Base-by-base conservation (phyloP, 495 filamentous ascomycete genomes). In the Glonium stellatum region DNA sequence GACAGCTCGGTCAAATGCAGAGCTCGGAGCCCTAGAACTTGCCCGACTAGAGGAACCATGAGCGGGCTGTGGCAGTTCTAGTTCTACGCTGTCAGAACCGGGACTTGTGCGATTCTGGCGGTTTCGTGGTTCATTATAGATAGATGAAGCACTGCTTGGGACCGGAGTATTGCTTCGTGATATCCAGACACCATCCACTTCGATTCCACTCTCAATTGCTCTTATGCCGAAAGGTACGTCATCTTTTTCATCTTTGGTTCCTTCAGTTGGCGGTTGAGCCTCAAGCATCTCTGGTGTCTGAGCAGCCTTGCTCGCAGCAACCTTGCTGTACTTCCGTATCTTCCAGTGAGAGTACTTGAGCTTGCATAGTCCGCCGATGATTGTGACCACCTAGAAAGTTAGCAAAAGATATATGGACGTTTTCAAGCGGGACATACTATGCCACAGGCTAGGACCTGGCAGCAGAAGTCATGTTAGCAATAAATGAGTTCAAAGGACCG, bases 121-220 rank as follows among this genome's bases (percentile, higher is more conserved):
- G 18, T 21, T 31, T 27, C 48, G 25, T 1, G 48, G 25, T 27
- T 51, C 27, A 18, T 63, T 60, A 52, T 15, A 60, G 13, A 67
- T 61, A 0, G 65, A 67, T 22, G 58, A 59, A 21, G 69, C 69
- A 42, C 62, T 67, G 51, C 71, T 76, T 8, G 54, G 71, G 39
- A 69, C 66, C 37, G 83, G 83, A 9, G 86, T 87, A 36, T 79
- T 83, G 12, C 79, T 77, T 34, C 81, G 75, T 13, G 89, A 92
- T 23, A 91, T 87, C 84, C 90, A 96, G 53, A 97, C 91, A 5
- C 91, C 93, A 61, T 95, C 88, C 12, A 95, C 82, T 66, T 89
- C 82, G 22, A 96, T 78, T 12, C 91, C 92, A 62, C 81, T 88
- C 68, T 98, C 87, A 31, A 98, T 80, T 15, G 92, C 92, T 66